phyloP scores from a whole-genome alignment of 306 rosid species.

The Cucumis melo region DNA sequence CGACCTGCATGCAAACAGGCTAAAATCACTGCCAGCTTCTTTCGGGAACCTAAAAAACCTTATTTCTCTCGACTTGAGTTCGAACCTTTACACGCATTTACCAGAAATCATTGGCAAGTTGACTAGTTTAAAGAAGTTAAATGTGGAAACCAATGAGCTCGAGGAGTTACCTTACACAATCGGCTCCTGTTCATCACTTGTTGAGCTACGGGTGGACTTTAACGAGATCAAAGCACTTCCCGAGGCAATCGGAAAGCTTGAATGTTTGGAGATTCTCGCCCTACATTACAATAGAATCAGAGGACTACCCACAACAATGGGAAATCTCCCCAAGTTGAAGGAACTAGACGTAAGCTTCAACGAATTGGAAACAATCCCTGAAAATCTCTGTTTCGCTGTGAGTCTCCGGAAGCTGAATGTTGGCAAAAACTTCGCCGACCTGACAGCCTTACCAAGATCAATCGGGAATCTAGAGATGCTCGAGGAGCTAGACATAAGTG shows the following conservation, averaged over 20 bases:
- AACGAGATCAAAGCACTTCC: slow-evolving; percentile 77
- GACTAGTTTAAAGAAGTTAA: slow-evolving; percentile 46
- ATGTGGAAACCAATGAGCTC: slow-evolving; percentile 58
- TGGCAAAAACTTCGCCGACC: slow-evolving; percentile 77
- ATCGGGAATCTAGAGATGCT: slow-evolving; percentile 82
- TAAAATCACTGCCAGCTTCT: slow-evolving; percentile 61
- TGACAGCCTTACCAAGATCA: slow-evolving; percentile 66
- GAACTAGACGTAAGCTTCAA: slow-evolving; percentile 92
- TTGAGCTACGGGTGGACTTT: slow-evolving; percentile 54
- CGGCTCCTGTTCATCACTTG: slow-evolving; percentile 53
- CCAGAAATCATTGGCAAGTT: slow-evolving; percentile 55
- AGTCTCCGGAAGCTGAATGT: slow-evolving; percentile 47
- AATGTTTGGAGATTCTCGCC: slow-evolving; percentile 49
- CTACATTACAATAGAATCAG: slow-evolving; percentile 72
- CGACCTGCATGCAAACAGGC: slow-evolving; percentile 62
- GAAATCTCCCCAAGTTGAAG: slow-evolving; percentile 44
- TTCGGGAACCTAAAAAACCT: slow-evolving; percentile 57
- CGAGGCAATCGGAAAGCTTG: slow-evolving; percentile 84
- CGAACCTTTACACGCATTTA: slow-evolving; percentile 47
- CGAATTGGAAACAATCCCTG: slow-evolving; percentile 55
- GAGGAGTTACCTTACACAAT: slow-evolving; percentile 72
- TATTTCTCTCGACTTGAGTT: slow-evolving; percentile 55
- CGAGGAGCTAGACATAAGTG: slow-evolving; percentile 91
- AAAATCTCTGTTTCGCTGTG: slow-evolving; percentile 59
- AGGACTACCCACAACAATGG: slow-evolving; percentile 59